These are phyloP conservation scores for Gloeopeniophorella convolvens DNA, from an alignment of 768 basidiomycete species.

Conservation along the genomic window DNA sequence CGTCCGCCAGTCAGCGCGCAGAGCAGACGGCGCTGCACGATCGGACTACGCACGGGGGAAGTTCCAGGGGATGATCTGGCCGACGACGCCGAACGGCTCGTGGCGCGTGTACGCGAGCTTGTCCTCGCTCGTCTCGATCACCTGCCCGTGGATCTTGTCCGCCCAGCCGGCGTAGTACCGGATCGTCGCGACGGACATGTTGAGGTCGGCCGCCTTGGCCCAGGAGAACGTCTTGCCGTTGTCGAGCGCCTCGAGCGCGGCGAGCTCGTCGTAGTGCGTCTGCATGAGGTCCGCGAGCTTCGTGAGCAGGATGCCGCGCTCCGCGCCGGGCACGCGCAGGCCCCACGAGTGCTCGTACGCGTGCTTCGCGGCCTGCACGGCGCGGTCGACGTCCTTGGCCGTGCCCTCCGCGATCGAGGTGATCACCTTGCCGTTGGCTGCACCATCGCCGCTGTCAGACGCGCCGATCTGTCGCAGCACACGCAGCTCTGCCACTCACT, in stretches of 20 bases:
- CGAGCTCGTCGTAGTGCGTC: constrained; percentile 51
- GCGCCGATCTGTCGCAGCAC: too few species aligned
- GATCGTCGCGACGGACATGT: constrained; percentile 41
- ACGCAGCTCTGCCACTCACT: constrained; percentile 27
- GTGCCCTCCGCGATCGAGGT: constrained; percentile 54
- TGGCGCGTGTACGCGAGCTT: constrained; percentile 56
- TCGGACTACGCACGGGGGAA: constrained; percentile 42
- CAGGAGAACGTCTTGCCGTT: constrained; percentile 52
- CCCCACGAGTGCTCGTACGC: constrained; percentile 68
- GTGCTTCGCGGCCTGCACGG: constrained; percentile 61
- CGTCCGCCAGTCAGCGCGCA: not conserved
- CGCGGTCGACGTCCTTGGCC: constrained; percentile 65
- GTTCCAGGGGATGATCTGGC: constrained; percentile 66
- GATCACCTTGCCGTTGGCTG: constrained; percentile 50
- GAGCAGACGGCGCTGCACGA: not conserved
- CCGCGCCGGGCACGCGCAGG: constrained; percentile 43
- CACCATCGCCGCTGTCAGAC: too few species aligned
- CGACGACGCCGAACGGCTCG: constrained; percentile 53
- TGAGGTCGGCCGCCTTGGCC: constrained; percentile 45
- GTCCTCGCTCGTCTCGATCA: constrained; percentile 50
- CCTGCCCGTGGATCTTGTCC: constrained; percentile 75
- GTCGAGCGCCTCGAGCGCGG: constrained; percentile 69
- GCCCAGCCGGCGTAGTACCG: constrained; percentile 89
- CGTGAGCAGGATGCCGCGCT: constrained; percentile 49
- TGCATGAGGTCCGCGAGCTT: constrained; percentile 65